Evolutionary conservation across 2,329 filamentous ascomycete genomes (phyloP), one percentile per base, ranked within the genome.

Genomic region (Sclerotinia trifoliorum): DNA sequence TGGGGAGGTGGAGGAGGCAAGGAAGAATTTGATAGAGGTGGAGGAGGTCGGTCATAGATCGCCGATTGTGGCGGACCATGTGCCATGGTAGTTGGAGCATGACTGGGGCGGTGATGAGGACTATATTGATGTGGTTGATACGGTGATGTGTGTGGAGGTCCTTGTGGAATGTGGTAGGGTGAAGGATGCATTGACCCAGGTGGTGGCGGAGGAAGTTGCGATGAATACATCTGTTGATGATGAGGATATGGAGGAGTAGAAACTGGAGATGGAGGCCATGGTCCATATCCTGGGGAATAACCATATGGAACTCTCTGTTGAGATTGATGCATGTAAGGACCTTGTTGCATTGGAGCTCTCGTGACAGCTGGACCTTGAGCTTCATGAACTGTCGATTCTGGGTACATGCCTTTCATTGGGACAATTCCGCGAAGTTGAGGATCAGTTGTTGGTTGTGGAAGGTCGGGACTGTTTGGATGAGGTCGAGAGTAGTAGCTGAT

Each of bases 401-500:
- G 95, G 78, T 99, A 99, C 87, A 98, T 93, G 77, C 94, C 94
- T 83, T 97, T 97, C 57, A 90, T 86, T 0, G 94, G 94, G 2
- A 92, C 84, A 71, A 99, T 95, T 76, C 91, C 87, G 74, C 93
- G 88, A 65, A 99, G 84, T 29, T 85, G 81, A 6, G 92, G 88
- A 77, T 99, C 95, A 44, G 86, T 89, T 58, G 91, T 91, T 0
- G 95, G 95, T 76, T 95, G 91, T 72, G 88, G 86, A 42, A 98
- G 84, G 63, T 90, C 90, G 69, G 88, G 85, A 39, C 89, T 85
- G 46, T 87, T 87, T 4, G 91, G 87, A 69, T 92, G 88, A 39
- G 92, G 91, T 67, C 94, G 87, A 4, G 93, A 91, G 80, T 94
- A 98, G 81, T 99, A 99, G 75, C 94, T 97, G 81, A 99, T 99